A percentile compares a stretch with the other conserved stretches of the same genome.
Conservation (phyloP, 1,284 basidiomycete genomes). For the Cronartium ribicola region DNA sequence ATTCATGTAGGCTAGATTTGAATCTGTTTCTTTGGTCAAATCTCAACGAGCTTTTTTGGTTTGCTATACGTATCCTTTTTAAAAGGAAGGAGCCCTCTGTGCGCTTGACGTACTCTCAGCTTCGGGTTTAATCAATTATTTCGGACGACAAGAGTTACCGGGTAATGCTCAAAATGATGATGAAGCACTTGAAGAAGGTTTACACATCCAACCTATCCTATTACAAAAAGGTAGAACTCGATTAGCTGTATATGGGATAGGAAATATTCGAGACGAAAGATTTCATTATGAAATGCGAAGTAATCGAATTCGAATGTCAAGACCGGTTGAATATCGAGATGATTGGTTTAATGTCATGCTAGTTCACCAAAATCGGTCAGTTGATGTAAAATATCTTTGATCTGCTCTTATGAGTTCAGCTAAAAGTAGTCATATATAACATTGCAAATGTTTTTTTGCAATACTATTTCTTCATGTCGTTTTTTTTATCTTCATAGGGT, state of each 20-base stretch:
- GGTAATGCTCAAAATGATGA: conserved; percentile 60
- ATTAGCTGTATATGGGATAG: conserved; percentile 87
- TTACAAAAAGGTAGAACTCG: conserved; percentile 81
- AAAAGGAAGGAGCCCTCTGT: conserved; percentile 87
- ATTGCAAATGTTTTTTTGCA: background rate
- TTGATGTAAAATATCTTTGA: conserved; percentile 22
- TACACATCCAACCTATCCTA: conserved; percentile 82
- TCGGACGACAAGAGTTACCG: conserved; percentile 70
- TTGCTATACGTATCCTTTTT: background rate
- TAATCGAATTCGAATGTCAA: conserved; percentile 91
- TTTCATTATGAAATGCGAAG: conserved; percentile 93
- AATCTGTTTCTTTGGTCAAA: background rate
- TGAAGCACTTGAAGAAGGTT: conserved; percentile 61
- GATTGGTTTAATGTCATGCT: conserved; percentile 96
- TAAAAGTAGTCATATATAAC: background rate
- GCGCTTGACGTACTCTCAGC: conserved; percentile 92
- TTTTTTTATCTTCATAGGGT: conserved; percentile 60
- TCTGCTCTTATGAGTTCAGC: background rate
- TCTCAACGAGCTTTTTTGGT: background rate
- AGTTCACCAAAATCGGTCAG: conserved; percentile 91
- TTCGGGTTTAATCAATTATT: conserved; percentile 91
- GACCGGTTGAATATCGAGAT: conserved; percentile 65
- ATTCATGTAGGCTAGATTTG: background rate
- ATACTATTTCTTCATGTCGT: conserved; percentile 3
- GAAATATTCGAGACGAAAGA: conserved; percentile 91